These are phyloP conservation scores for Hordeum pubiflorum DNA, from an alignment of 202 grass and related monocot genomes.

Conservation along the genomic window DNA sequence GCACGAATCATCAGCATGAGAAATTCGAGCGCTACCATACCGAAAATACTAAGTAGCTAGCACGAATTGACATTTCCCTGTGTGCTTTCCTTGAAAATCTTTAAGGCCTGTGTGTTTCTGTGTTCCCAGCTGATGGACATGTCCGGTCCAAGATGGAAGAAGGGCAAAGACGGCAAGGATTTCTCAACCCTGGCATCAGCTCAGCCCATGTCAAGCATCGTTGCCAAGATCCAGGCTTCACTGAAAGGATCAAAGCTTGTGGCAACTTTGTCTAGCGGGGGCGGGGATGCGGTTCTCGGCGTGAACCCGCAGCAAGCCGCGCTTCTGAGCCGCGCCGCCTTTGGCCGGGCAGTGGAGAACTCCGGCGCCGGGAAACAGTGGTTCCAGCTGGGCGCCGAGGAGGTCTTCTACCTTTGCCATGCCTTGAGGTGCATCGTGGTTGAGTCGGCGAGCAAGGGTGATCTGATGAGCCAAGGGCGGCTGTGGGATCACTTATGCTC, in stretches of 20 bases:
- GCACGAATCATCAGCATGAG: no score
- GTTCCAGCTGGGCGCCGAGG: constrained; percentile 57
- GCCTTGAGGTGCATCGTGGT: constrained; percentile 37
- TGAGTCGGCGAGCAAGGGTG: background rate
- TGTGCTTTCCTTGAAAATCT: background rate
- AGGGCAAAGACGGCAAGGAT: constrained; percentile 34
- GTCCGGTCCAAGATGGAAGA: constrained; percentile 53
- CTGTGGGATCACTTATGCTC: constrained; percentile 46
- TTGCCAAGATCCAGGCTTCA: constrained; percentile 35
- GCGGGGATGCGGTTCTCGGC: constrained; percentile 14
- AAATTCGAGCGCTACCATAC: background rate
- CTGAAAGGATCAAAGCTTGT: background rate
- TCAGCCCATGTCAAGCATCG: constrained; percentile 49
- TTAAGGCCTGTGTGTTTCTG: background rate
- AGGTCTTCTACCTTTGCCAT: constrained; percentile 59
- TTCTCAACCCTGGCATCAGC: constrained; percentile 19
- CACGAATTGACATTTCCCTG: background rate
- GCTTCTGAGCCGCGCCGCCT: constrained; percentile 30
- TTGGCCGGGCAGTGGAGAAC: constrained; percentile 33
- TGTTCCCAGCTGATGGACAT: constrained; percentile 24
- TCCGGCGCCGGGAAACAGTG: constrained; percentile 8
- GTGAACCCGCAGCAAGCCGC: background rate
- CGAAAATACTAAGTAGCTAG: background rate
- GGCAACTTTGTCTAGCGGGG: background rate
- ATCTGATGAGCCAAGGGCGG: background rate